Evolutionary conservation across 2,329 filamentous ascomycete genomes (phyloP).

Genomic region (Nothophoma quercina): DNA sequence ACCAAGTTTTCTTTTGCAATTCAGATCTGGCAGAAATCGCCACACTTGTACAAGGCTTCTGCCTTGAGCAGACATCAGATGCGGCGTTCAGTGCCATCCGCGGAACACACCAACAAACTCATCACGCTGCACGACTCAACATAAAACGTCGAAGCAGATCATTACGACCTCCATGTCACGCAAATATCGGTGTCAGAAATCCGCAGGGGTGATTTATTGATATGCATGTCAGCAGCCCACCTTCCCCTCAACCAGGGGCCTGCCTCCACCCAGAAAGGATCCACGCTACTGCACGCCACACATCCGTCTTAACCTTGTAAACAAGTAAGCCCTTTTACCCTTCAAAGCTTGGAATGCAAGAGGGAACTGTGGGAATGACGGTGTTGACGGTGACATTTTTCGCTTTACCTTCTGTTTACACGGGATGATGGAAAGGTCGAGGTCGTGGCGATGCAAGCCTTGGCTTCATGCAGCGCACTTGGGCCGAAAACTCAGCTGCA

Average conservation of each 20-base stretch:
- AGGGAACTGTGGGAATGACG: too few species aligned
- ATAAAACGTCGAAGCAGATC: not conserved
- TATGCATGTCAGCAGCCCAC: slow-evolving; percentile 12
- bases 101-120: not conserved
- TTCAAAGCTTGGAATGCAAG: slow-evolving; percentile 7
- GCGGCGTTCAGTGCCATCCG: too few species aligned
- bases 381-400: not conserved
- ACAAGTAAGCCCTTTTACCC: not conserved
- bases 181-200: not conserved
- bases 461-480: slow-evolving; percentile 9
- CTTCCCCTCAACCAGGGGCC: too few species aligned
- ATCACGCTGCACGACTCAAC: not conserved
- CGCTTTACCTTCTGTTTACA: not conserved
- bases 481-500: slow-evolving; percentile 16
- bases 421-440: not conserved
- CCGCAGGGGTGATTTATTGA: slow-evolving; percentile 6
- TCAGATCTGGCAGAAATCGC: too few species aligned
- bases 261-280: not conserved
- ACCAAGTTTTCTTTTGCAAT: too few species aligned
- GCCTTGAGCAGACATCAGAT: too few species aligned
- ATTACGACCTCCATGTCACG: not conserved
- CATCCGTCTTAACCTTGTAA: slow-evolving; percentile 1
- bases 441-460: slow-evolving; percentile 8
- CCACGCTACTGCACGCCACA: slow-evolving; percentile 8
- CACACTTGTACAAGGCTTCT: too few species aligned